These are phyloP conservation scores for Populus euphratica DNA, from an alignment of 345 rosid species.

Conservation along the genomic window DNA sequence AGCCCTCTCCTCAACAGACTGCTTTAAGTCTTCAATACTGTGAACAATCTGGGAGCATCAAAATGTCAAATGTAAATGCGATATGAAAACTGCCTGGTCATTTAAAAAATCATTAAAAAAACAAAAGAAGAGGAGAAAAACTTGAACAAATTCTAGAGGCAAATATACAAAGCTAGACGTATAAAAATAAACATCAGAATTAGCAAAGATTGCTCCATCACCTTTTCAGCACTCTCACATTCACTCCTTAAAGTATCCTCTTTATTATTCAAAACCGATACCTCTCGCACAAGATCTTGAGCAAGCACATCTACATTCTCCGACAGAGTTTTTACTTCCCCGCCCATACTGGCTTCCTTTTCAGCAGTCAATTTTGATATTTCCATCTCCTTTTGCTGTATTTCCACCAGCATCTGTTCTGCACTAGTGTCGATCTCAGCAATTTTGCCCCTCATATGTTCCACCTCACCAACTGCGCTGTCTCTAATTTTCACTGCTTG, in stretches of 20 bases:
- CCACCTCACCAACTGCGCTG: conserved; percentile 50
- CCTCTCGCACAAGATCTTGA: conserved; percentile 66
- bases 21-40: conserved; percentile 73
- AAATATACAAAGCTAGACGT: conserved; percentile 7
- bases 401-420: conserved; percentile 39
- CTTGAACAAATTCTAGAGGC: neutral
- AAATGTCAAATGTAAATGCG: conserved; percentile 13
- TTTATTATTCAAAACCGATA: conserved; percentile 63
- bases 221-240: conserved; percentile 73
- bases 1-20: conserved; percentile 68
- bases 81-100: neutral
- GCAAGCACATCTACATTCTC: conserved; percentile 72
- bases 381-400: conserved; percentile 61
- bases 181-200: conserved; percentile 8
- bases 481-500: conserved; percentile 66
- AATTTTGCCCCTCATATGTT: conserved; percentile 45
- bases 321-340: conserved; percentile 69
- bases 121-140: neutral
- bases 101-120: neutral
- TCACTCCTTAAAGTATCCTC: conserved; percentile 77
- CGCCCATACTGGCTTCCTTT: conserved; percentile 90
- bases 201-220: conserved; percentile 16
- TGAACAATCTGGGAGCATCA: conserved; percentile 49
- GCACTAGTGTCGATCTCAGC: conserved; percentile 48
- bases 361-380: conserved; percentile 60